Evolutionary conservation across 2,329 filamentous ascomycete genomes (phyloP).

Genomic region (Dactylonectria macrodidyma): DNA sequence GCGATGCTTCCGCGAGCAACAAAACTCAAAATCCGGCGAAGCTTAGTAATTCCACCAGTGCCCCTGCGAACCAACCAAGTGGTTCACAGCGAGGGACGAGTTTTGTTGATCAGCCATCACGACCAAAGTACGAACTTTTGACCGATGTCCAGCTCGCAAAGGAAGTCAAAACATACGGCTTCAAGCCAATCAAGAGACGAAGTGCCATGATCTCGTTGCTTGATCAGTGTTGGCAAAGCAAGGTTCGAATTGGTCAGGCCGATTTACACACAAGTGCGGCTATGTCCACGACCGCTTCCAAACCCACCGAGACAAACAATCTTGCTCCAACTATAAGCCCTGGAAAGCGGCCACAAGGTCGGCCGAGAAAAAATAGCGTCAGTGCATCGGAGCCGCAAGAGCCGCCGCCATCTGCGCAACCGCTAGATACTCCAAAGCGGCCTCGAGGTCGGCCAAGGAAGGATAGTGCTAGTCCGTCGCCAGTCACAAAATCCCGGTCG

Average conservation of each 20-base stretch:
- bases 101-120: slow-evolving; percentile 33
- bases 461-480: slow-evolving; percentile 30
- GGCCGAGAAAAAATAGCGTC: slow-evolving; percentile 51
- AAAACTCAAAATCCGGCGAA: slow-evolving; percentile 11
- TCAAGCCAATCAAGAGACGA: slow-evolving; percentile 79
- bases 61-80: background rate
- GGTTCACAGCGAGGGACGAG: background rate
- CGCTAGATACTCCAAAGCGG: slow-evolving; percentile 53
- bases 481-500: slow-evolving; percentile 13
- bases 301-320: slow-evolving; percentile 31
- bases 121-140: slow-evolving; percentile 73
- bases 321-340: slow-evolving; percentile 23
- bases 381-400: slow-evolving; percentile 47
- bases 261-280: slow-evolving; percentile 38
- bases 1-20: slow-evolving; percentile 39
- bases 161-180: slow-evolving; percentile 76
- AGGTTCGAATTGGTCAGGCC: slow-evolving; percentile 53
- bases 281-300: slow-evolving; percentile 32
- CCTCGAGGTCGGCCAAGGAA: slow-evolving; percentile 62
- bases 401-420: slow-evolving; percentile 54
- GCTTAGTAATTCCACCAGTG: background rate
- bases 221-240: slow-evolving; percentile 79
- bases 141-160: slow-evolving; percentile 75
- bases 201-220: slow-evolving; percentile 79
- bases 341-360: slow-evolving; percentile 50